phyloP scores from a whole-genome alignment of 805 yeast species.

The Wickerhamiella slavikovae region DNA sequence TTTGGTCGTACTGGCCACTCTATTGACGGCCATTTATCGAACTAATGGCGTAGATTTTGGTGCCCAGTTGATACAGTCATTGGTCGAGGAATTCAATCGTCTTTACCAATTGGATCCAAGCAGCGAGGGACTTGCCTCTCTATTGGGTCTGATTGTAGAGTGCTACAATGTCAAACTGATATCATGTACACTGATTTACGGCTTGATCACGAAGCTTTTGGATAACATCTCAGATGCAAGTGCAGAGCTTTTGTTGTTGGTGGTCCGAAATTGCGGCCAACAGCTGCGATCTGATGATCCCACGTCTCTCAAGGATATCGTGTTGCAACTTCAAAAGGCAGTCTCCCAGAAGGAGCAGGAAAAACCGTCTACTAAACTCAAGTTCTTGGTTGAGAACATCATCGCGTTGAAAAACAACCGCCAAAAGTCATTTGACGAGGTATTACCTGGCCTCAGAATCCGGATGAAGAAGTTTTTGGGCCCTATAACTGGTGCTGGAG shows the following conservation, averaged over 20 bases:
- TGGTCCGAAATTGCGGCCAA: slow-evolving; percentile 59
- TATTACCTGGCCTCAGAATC: slow-evolving; percentile 29
- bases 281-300: slow-evolving; percentile 87
- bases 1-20: slow-evolving; percentile 57
- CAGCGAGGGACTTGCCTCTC: slow-evolving; percentile 35
- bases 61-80: slow-evolving; percentile 58
- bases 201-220: slow-evolving; percentile 34
- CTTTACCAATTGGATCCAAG: slow-evolving; percentile 6
- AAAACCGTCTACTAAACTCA: slow-evolving; percentile 38
- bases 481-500: slow-evolving; percentile 23
- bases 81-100: slow-evolving; percentile 49
- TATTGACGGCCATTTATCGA: slow-evolving; percentile 54
- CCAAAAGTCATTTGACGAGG: slow-evolving; percentile 35
- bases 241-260: slow-evolving; percentile 55
- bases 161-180: slow-evolving; percentile 61
- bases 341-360: slow-evolving; percentile 21
- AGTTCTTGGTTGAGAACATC: slow-evolving; percentile 68
- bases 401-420: slow-evolving; percentile 75
- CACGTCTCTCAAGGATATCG: slow-evolving; percentile 58
- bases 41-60: slow-evolving; percentile 78
- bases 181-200: slow-evolving; percentile 57
- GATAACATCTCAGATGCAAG: slow-evolving; percentile 41
- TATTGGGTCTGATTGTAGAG: slow-evolving; percentile 54
- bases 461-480: slow-evolving; percentile 48
- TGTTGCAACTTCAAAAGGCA: slow-evolving; percentile 32